Evolutionary conservation across 2,329 filamentous ascomycete species (phyloP).

Genomic region (Exophiala sideris): DNA sequence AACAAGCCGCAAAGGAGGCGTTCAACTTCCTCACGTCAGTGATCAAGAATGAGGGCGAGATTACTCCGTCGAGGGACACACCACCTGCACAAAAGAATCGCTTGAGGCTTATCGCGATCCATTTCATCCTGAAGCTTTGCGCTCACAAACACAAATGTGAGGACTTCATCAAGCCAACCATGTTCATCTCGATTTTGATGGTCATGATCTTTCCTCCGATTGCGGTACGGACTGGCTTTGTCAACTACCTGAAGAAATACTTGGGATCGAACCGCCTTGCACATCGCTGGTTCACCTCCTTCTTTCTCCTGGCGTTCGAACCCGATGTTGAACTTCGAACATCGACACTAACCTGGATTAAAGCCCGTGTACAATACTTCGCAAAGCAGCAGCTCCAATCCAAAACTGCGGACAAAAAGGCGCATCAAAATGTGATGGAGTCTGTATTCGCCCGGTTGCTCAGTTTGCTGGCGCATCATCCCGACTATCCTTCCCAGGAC

Average conservation of each 20-base stretch:
- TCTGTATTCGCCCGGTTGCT: slow-evolving; percentile 76
- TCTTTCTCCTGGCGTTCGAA: slow-evolving; percentile 91
- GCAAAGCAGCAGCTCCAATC: slow-evolving; percentile 45
- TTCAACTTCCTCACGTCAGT: slow-evolving; percentile 77
- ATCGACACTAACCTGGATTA: slow-evolving; percentile 81
- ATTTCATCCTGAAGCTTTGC: slow-evolving; percentile 79
- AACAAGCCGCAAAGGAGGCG: slow-evolving; percentile 59
- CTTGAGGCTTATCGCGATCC: slow-evolving; percentile 77
- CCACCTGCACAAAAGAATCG: slow-evolving; percentile 74
- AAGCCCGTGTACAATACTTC: slow-evolving; percentile 70
- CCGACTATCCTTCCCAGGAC: slow-evolving; percentile 63
- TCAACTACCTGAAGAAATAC: slow-evolving; percentile 86
- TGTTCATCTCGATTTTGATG: slow-evolving; percentile 78
- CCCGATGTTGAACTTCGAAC: slow-evolving; percentile 70
- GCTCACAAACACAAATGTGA: slow-evolving; percentile 69
- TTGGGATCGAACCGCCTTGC: slow-evolving; percentile 69
- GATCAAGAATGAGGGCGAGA: slow-evolving; percentile 71
- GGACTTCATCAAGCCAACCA: slow-evolving; percentile 64
- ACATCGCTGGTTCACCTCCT: slow-evolving; percentile 78
- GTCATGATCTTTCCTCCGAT: slow-evolving; percentile 74
- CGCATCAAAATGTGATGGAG: slow-evolving; percentile 67
- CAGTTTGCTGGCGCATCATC: slow-evolving; percentile 87
- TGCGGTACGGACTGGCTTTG: slow-evolving; percentile 73
- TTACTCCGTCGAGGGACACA: slow-evolving; percentile 71
- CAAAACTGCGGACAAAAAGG: slow-evolving; percentile 34